Conservation (phyloP, 2,329 filamentous ascomycete species). For the Colletotrichum lentis region DNA sequence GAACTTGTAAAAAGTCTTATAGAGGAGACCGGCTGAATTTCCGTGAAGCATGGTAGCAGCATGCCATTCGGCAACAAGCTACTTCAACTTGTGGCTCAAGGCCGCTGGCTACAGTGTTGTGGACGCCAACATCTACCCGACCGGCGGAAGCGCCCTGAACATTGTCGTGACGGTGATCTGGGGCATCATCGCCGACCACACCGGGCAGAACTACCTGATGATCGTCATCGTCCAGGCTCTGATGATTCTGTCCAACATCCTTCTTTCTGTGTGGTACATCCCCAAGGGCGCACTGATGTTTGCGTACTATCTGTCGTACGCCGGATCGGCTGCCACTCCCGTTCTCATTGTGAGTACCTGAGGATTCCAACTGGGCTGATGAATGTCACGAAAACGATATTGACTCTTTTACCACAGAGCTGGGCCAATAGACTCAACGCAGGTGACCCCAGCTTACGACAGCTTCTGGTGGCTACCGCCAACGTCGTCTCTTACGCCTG, state of each 20-base stretch:
- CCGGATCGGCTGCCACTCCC: conserved; percentile 39
- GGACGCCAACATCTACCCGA: conserved; percentile 60
- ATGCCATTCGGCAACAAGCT: conserved; percentile 32
- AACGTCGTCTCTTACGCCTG: conserved; percentile 28
- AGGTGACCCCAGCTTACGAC: conserved; percentile 17
- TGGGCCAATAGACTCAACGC: conserved; percentile 27
- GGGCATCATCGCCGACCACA: conserved; percentile 40
- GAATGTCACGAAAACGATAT: rapidly evolving
- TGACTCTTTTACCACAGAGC: background rate
- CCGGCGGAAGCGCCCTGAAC: conserved; percentile 31
- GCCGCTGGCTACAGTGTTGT: conserved; percentile 54
- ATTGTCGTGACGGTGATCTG: conserved; percentile 36
- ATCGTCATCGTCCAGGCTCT: conserved; percentile 36
- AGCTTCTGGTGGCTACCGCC: conserved; percentile 16
- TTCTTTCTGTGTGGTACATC: conserved; percentile 41
- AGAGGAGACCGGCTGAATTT: background rate
- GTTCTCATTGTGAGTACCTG: conserved; percentile 40
- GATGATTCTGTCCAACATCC: conserved; percentile 39
- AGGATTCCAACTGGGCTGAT: too few species aligned
- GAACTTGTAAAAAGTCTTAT: too few species aligned
- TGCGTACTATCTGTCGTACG: conserved; percentile 41
- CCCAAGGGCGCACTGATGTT: conserved; percentile 38
- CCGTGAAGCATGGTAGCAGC: conserved; percentile 33
- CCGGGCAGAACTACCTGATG: conserved; percentile 35
- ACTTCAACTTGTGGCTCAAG: conserved; percentile 52